A percentile compares a stretch with the other conserved stretches of the same genome.
Evolutionary conservation across 805 yeast genomes (phyloP).

Genomic region (Teunomyces pallodes): DNA sequence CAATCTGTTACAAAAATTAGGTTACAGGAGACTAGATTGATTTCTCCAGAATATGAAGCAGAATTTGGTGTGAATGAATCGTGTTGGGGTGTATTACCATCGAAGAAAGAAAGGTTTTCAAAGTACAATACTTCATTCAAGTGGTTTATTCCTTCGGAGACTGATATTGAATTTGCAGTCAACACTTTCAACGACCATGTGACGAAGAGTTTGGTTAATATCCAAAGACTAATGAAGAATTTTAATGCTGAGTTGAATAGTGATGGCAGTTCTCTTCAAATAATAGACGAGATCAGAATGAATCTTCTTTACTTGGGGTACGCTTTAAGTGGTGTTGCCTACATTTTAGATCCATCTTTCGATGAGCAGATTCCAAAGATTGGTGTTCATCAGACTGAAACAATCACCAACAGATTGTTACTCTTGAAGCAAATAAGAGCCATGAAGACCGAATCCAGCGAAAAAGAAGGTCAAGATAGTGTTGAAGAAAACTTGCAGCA

Average conservation of each 20-base stretch:
- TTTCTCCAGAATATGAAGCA: conserved; percentile 43
- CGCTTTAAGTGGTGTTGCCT: conserved; percentile 65
- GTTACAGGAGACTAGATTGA: conserved; percentile 52
- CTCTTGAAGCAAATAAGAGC: conserved; percentile 32
- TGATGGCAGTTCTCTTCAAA: conserved; percentile 21
- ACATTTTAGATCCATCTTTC: conserved; percentile 70
- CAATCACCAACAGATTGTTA: conserved; percentile 35
- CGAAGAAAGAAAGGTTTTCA: conserved; percentile 49
- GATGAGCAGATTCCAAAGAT: conserved; percentile 45
- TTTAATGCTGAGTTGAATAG: conserved; percentile 11
- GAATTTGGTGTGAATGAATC: conserved; percentile 42
- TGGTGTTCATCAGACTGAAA: conserved; percentile 25
- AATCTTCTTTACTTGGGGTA: conserved; percentile 58
- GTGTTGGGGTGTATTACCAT: conserved; percentile 77
- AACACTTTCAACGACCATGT: conserved; percentile 53
- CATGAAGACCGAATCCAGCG: conserved; percentile 14
- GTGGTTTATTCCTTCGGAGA: conserved; percentile 72
- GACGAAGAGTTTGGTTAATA: conserved; percentile 39
- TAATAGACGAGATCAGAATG: conserved; percentile 54
- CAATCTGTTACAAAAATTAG: conserved; percentile 62
- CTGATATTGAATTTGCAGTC: conserved; percentile 60
- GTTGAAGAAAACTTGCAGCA: conserved; percentile 32
- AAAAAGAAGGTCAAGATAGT: conserved; percentile 26
- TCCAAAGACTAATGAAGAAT: conserved; percentile 35
- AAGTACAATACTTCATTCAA: conserved; percentile 50